phyloP scores from a whole-genome alignment of 768 basidiomycete genomes.

The Suillus weaverae region DNA sequence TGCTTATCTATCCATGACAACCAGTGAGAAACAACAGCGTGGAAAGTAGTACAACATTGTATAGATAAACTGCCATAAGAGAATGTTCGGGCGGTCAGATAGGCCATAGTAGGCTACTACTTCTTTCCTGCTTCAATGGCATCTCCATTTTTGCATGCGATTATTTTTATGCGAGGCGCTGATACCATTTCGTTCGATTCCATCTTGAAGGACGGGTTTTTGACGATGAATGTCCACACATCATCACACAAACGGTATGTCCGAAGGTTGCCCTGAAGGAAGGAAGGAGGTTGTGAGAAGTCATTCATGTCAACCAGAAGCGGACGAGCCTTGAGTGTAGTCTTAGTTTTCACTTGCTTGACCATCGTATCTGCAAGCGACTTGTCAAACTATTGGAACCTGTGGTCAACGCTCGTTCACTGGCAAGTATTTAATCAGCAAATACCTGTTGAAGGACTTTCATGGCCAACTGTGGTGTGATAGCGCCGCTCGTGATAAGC shows the following conservation, averaged over 20 bases:
- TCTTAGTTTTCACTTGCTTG: slow-evolving; percentile 93
- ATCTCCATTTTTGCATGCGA: slow-evolving; percentile 96
- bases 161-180: slow-evolving; percentile 88
- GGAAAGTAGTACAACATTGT: slow-evolving; percentile 27
- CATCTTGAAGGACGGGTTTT: slow-evolving; percentile 93
- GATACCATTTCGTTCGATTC: slow-evolving; percentile 80
- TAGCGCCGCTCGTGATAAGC: slow-evolving; percentile 93
- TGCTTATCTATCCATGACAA: slow-evolving; percentile 3
- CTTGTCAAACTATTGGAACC: slow-evolving; percentile 81
- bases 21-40: slow-evolving; percentile 1
- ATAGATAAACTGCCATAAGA: slow-evolving; percentile 18
- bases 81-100: not conserved
- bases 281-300: slow-evolving; percentile 8
- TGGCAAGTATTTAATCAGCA: slow-evolving; percentile 13
- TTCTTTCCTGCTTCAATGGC: slow-evolving; percentile 84
- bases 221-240: slow-evolving; percentile 98
- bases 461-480: slow-evolving; percentile 98
- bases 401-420: slow-evolving; percentile 2
- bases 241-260: slow-evolving; percentile 94
- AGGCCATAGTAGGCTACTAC: slow-evolving; percentile 30
- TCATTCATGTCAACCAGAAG: slow-evolving; percentile 5
- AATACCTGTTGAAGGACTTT: slow-evolving; percentile 93
- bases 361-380: slow-evolving; percentile 90
- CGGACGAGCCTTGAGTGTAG: slow-evolving; percentile 76
- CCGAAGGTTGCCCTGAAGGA: slow-evolving; percentile 75